phyloP scores from a whole-genome alignment of 1,139 yeast genomes.

The Saccharomyces hybrid region DNA sequence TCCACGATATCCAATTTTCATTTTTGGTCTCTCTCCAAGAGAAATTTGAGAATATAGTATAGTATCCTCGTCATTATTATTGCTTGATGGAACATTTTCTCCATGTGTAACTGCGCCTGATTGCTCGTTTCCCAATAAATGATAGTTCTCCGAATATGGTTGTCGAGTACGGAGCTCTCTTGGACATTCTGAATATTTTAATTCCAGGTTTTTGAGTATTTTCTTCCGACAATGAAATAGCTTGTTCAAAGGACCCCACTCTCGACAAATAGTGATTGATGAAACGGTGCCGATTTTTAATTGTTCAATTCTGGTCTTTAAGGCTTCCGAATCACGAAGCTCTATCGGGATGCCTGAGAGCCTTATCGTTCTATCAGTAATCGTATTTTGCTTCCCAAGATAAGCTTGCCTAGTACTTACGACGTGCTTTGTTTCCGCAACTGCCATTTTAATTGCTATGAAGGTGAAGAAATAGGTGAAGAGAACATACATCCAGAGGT shows the following conservation, averaged over 20 bases:
- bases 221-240: constrained; percentile 53
- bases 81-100: constrained; percentile 1
- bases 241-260: constrained; percentile 68
- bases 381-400: constrained; percentile 79
- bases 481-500: constrained; percentile 71
- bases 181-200: constrained; percentile 66
- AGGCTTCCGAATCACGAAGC: constrained; percentile 57
- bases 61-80: constrained; percentile 25
- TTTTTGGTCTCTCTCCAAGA: constrained; percentile 40
- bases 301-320: constrained; percentile 66
- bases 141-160: constrained; percentile 20
- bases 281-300: constrained; percentile 76
- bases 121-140: constrained; percentile 12
- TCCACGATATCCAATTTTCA: constrained; percentile 44
- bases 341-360: constrained; percentile 87
- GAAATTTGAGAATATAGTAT: constrained; percentile 22
- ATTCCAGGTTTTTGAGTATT: constrained; percentile 53
- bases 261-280: constrained; percentile 68
- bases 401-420: constrained; percentile 72
- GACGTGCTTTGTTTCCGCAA: constrained; percentile 62
- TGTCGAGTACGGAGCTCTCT: constrained; percentile 19
- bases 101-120: not conserved
- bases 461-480: constrained; percentile 82
- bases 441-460: constrained; percentile 52
- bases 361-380: constrained; percentile 86